Base-by-base conservation (phyloP, 2,329 filamentous ascomycete species). In the Fusarium sp. region DNA sequence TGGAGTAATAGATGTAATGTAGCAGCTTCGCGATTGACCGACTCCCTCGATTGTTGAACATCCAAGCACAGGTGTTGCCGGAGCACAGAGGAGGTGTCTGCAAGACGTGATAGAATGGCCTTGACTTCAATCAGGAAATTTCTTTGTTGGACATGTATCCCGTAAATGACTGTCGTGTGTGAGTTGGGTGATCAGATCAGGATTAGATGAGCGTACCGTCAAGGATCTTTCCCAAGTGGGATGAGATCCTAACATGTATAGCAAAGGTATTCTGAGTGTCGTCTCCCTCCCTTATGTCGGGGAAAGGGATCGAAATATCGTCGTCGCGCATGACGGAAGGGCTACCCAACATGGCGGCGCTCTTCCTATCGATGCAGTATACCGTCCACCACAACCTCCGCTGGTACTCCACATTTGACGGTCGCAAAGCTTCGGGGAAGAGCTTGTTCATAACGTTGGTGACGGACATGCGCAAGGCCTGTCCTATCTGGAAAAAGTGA, bases 351-450 rank as follows among this genome's bases (percentile, higher is more conserved):
- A 72, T 65, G 6, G 61, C 58, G 13, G 69, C 67, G 16, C 64
- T 70, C 20, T 72, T 72, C 7, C 70, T 64, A 10, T 72, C 70
- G 5, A 72, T 72, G 9, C 70, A 72, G 36, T 72, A 72, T 4
- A 70, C 62, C 9, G 67, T 66, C 70, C 69, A 72, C 70, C 67
- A 72, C 4, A 72, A 57, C 4, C 60, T 64, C 11, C 69, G 65
- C 46, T 60, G 62, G 36, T 72, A 66, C 58, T 68, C 64, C 3
- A 66, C 54, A 25, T 66, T 66, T 16, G 64, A 29, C 0, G 67
- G 66, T 27, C 55, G 67, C 33, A 68, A 25, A 1, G 56, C 64
- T 58, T 72, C 69, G 0, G 69, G 64, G 20, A 72, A 67, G n/a
- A 60, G 44, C 31, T 67, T 54, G 20, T 71, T 69, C 33, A 71